These are phyloP conservation scores for Rosa chinensis DNA, from an alignment of 306 rosid genomes.

Conservation along the genomic window DNA sequence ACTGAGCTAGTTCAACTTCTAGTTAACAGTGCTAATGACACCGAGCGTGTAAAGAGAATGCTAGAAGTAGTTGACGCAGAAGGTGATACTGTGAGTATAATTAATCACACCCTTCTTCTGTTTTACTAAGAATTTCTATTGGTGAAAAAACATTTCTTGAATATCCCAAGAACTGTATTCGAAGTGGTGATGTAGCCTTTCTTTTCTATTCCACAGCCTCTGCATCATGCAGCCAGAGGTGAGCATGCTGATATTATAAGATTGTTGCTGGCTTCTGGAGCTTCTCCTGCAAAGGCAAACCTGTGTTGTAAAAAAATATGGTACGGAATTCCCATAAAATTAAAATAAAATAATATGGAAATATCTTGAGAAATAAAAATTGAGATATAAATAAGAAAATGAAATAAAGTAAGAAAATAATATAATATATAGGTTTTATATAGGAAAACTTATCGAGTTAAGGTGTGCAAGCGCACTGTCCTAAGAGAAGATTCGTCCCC, in stretches of 20 bases:
- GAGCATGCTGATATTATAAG: slow-evolving; percentile 70
- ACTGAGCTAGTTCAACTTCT: slow-evolving; percentile 69
- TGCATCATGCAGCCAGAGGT: slow-evolving; percentile 94
- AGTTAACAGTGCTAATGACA: slow-evolving; percentile 44
- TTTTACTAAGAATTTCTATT: slow-evolving; percentile 7
- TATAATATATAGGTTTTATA: too few relatives aligned
- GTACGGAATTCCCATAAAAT: too few relatives aligned
- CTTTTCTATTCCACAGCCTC: slow-evolving; percentile 56
- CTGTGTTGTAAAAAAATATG: too few relatives aligned
- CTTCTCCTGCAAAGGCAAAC: slow-evolving; percentile 48
- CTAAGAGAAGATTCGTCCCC: too few relatives aligned
- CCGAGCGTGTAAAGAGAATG: slow-evolving; percentile 64
- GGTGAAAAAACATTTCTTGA: not conserved
- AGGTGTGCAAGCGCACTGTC: too few relatives aligned
- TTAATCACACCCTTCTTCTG: slow-evolving; percentile 1
- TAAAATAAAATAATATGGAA: too few relatives aligned
- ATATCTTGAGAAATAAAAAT: too few relatives aligned
- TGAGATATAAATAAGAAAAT: too few relatives aligned
- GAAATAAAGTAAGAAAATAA: too few relatives aligned
- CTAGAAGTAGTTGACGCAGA: slow-evolving; percentile 79
- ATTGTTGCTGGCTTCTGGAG: slow-evolving; percentile 64
- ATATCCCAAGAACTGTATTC: not conserved
- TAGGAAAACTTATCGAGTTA: too few relatives aligned
- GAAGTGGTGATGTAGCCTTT: not conserved
- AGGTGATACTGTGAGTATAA: slow-evolving; percentile 84